Percentiles rank a stretch among this genome's conserved stretches.
Evolutionary conservation across 495 filamentous ascomycete species (phyloP).

Genomic region (Penicillium cosmopolitanum): DNA sequence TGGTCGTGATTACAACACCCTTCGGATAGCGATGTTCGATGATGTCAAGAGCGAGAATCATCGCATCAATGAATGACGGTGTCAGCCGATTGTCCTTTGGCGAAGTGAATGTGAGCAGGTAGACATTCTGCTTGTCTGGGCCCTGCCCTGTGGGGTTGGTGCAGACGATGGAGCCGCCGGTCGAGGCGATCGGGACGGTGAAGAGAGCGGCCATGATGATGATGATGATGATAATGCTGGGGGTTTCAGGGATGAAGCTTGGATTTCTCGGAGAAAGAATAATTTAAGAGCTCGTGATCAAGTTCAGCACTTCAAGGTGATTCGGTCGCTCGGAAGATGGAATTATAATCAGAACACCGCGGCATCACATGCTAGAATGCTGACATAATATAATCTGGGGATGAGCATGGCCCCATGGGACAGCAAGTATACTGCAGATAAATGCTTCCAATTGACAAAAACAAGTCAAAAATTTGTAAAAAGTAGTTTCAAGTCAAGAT

Average conservation of each 20-base stretch:
- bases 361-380: constrained; percentile 28
- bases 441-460: neutral
- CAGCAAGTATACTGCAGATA: neutral
- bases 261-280: neutral
- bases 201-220: constrained; percentile 43
- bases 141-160: constrained; percentile 53
- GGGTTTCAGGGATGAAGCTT: neutral
- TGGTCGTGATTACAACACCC: constrained; percentile 77
- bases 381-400: neutral
- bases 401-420: neutral
- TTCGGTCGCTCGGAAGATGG: constrained; percentile 6
- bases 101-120: constrained; percentile 72
- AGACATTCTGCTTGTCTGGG: constrained; percentile 50
- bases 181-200: constrained; percentile 47
- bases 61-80: constrained; percentile 62
- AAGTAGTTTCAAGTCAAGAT: too few relatives aligned
- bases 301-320: neutral
- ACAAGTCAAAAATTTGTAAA: neutral
- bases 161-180: constrained; percentile 57
- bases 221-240: neutral
- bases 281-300: constrained; percentile 1
- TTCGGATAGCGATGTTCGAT: constrained; percentile 67
- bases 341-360: constrained; percentile 32
- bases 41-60: constrained; percentile 71
- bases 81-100: constrained; percentile 78